Base-by-base conservation (phyloP, 306 rosid species). In the Heteromeles arbutifolia region DNA sequence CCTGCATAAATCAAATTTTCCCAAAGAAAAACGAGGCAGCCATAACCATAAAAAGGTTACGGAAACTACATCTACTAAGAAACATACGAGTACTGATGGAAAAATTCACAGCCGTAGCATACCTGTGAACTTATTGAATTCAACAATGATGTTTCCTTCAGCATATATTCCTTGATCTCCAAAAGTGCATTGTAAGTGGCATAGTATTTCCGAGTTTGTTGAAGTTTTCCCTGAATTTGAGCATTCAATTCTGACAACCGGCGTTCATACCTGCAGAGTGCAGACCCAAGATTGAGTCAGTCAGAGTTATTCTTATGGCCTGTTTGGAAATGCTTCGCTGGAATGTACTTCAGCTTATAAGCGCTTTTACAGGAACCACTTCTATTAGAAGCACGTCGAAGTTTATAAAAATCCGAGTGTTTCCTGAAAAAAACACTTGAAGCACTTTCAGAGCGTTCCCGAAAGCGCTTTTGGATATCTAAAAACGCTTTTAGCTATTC, bases 101-200 rank as follows among this genome's bases (percentile, higher is more conserved):
- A 41, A 32, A 65, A 64, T 31, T 21, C 39, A 21, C 31, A 24
- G 28, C 18, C 2, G 62, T 57, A 74, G 19, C 21, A 50, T 90
- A 90, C 98, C 97, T 90, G 97, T 63, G 96, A 92, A 85, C 84
- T 87, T 79, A 92, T 84, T 3, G 99, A 95, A 85, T 90, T 92
- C 88, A 95, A 75, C 45, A 95, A 87, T 69, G 99, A 95, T 67
- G 85, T 86, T 86, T 95, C 97, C 87, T 92, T 95, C 29, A 86
- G 70, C 97, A 92, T 92, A 91, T 92, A 77, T 64, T 90, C 97
- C 84, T 95, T 95, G 43, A 87, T 95, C 87, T 95, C 97, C 91
- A 90, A 79, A 32, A 92, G 93, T 74, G 97, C 91, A 84, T 95
- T 95, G 83, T 87, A 89, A 29, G 97, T 92, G 44, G 91, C 89